A percentile compares a stretch with the other conserved stretches of the same genome.
Conservation (phyloP, 1,139 yeast genomes). For the Lizanozyma gosingica region DNA sequence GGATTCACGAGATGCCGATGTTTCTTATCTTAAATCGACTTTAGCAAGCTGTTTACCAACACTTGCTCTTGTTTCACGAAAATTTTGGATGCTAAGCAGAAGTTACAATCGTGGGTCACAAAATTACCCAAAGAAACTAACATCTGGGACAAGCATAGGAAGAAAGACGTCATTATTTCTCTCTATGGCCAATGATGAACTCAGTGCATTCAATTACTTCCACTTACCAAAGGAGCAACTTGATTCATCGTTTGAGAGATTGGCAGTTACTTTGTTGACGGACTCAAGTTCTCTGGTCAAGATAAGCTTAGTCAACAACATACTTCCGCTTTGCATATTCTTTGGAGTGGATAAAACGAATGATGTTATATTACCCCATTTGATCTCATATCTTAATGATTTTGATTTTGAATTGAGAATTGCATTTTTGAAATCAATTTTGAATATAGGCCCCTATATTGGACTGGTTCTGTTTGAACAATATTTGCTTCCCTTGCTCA, state of each 20-base stretch:
- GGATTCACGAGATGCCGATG: constrained; percentile 19
- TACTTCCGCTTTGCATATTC: constrained; percentile 68
- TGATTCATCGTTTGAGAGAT: constrained; percentile 47
- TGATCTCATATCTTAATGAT: constrained; percentile 86
- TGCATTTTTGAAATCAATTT: constrained; percentile 67
- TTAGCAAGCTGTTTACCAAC: constrained; percentile 70
- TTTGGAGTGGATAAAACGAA: constrained; percentile 85
- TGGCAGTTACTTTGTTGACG: constrained; percentile 58
- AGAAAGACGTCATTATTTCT: constrained; percentile 1
- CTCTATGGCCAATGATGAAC: neutral
- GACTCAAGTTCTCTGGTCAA: constrained; percentile 62
- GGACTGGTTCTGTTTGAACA: constrained; percentile 82
- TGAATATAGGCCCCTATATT: constrained; percentile 67
- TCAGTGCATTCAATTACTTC: neutral
- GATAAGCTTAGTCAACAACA: constrained; percentile 57
- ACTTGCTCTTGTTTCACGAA: constrained; percentile 53
- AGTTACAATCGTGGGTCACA: neutral
- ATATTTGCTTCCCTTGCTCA: constrained; percentile 72
- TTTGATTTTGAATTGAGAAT: constrained; percentile 57
- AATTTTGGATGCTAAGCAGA: constrained; percentile 46
- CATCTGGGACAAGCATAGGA: neutral
- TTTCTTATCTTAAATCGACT: constrained; percentile 46
- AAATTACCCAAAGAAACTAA: neutral
- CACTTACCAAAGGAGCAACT: constrained; percentile 17
- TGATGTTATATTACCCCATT: constrained; percentile 80